Conservation (phyloP, 805 yeast species). For the Starmera dryadoides region DNA sequence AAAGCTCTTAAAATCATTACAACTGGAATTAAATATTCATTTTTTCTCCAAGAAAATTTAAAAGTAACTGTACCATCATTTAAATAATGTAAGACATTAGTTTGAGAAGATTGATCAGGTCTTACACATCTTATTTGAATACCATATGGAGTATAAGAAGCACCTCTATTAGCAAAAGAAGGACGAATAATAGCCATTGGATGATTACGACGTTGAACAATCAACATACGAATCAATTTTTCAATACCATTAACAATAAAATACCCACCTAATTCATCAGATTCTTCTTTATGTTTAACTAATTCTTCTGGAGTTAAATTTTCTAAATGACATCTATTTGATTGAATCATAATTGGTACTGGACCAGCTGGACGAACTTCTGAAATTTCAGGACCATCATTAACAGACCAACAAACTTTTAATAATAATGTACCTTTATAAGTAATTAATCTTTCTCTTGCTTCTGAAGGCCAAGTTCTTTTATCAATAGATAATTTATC, state of each 20-base stretch:
- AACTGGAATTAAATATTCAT: slow-evolving; percentile 90
- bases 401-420: slow-evolving; percentile 79
- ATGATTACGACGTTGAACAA: slow-evolving; percentile 95
- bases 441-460: slow-evolving; percentile 83
- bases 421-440: slow-evolving; percentile 75
- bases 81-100: slow-evolving; percentile 93
- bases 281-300: slow-evolving; percentile 76
- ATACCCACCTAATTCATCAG: slow-evolving; percentile 95
- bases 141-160: slow-evolving; percentile 82
- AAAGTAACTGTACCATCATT: slow-evolving; percentile 95
- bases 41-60: slow-evolving; percentile 95
- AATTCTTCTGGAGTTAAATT: slow-evolving; percentile 76
- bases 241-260: slow-evolving; percentile 93
- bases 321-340: slow-evolving; percentile 88
- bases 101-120: slow-evolving; percentile 96
- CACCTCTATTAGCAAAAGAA: slow-evolving; percentile 90
- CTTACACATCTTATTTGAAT: slow-evolving; percentile 90
- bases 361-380: slow-evolving; percentile 90
- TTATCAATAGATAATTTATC: slow-evolving; percentile 76
- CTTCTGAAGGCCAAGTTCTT: slow-evolving; percentile 74
- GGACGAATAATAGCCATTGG: slow-evolving; percentile 98
- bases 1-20: slow-evolving; percentile 89
- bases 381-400: slow-evolving; percentile 73
- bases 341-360: slow-evolving; percentile 83
- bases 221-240: slow-evolving; percentile 91